Percentiles rank a stretch among this genome's conserved stretches.
Evolutionary conservation across 2,329 filamentous ascomycete species (phyloP).

Genomic region (Madurella fahalii): DNA sequence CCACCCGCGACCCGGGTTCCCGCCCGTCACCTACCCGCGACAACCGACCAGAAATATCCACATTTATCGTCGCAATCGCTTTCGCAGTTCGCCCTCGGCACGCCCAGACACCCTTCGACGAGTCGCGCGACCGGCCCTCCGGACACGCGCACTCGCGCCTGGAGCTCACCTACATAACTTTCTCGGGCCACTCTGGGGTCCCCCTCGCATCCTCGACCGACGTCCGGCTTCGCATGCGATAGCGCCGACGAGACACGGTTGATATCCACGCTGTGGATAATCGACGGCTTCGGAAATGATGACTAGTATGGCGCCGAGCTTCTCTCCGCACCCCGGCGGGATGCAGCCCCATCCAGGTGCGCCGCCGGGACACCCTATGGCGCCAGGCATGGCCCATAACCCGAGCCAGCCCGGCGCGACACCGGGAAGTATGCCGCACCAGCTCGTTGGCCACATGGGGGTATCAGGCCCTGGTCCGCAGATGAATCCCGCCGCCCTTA

Average conservation of each 20-base stretch:
- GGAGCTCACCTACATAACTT: not conserved
- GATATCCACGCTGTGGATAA: slow-evolving; percentile 59
- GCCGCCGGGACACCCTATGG: slow-evolving; percentile 60
- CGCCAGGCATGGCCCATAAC: slow-evolving; percentile 61
- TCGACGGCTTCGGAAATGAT: slow-evolving; percentile 58
- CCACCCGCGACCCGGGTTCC: slow-evolving; percentile 10
- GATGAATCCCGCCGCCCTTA: slow-evolving; percentile 69
- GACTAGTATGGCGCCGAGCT: slow-evolving; percentile 63
- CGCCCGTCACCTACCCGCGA: slow-evolving; percentile 5
- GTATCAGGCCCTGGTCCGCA: slow-evolving; percentile 69
- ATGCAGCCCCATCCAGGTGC: slow-evolving; percentile 70
- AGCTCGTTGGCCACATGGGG: slow-evolving; percentile 63
- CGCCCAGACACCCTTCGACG: slow-evolving; percentile 4
- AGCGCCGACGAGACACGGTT: slow-evolving; percentile 42
- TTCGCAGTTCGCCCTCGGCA: not conserved
- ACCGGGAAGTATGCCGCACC: slow-evolving; percentile 61
- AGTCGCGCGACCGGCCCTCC: slow-evolving; percentile 7
- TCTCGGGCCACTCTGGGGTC: not conserved
- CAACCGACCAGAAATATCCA: slow-evolving; percentile 1
- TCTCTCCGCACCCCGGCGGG: slow-evolving; percentile 62
- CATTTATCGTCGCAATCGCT: slow-evolving; percentile 9
- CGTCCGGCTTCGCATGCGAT: slow-evolving; percentile 41
- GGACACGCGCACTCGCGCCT: slow-evolving; percentile 6
- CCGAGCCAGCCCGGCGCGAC: slow-evolving; percentile 66
- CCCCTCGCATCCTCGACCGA: slow-evolving; percentile 1